These are phyloP conservation scores for Rhizomucor pusillus DNA, from an alignment of 371 early-diverging fungal species.

Conservation along the genomic window DNA sequence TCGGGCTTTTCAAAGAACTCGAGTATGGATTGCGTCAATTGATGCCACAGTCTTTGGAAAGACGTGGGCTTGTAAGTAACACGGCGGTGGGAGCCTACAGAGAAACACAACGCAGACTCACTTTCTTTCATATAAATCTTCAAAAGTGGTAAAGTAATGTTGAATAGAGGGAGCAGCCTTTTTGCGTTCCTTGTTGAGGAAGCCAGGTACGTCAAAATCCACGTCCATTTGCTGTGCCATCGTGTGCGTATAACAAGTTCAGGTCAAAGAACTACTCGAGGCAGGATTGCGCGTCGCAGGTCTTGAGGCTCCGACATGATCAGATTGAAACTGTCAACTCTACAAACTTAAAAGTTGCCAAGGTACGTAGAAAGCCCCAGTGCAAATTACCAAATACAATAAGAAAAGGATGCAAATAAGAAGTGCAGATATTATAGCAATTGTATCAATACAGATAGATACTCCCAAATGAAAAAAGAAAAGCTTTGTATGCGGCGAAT, in stretches of 20 bases:
- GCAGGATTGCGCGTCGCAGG: no score
- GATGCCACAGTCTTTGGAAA: conserved; percentile 90
- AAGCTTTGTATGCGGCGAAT: no score
- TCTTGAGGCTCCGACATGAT: no score
- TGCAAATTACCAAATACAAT: no score
- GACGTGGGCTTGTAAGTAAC: conserved; percentile 4
- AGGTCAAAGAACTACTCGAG: background rate
- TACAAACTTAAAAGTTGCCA: no score
- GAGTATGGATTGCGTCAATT: conserved; percentile 80
- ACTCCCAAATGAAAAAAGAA: no score
- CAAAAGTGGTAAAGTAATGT: conserved; percentile 75
- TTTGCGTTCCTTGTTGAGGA: conserved; percentile 66
- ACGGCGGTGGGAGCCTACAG: background rate
- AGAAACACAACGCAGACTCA: conserved; percentile 38
- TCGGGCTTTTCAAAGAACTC: conserved; percentile 76
- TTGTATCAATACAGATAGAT: no score
- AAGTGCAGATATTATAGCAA: no score
- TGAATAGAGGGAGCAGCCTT: conserved; percentile 70
- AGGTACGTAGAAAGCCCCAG: no score
- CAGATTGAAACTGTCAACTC: no score
- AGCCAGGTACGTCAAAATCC: conserved; percentile 77
- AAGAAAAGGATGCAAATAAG: no score
- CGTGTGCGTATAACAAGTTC: background rate
- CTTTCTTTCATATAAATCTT: conserved; percentile 93
- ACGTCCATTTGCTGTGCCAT: conserved; percentile 73